These are phyloP conservation scores for Rhizophora apiculata DNA, from an alignment of 345 rosid genomes.

Conservation along the genomic window DNA sequence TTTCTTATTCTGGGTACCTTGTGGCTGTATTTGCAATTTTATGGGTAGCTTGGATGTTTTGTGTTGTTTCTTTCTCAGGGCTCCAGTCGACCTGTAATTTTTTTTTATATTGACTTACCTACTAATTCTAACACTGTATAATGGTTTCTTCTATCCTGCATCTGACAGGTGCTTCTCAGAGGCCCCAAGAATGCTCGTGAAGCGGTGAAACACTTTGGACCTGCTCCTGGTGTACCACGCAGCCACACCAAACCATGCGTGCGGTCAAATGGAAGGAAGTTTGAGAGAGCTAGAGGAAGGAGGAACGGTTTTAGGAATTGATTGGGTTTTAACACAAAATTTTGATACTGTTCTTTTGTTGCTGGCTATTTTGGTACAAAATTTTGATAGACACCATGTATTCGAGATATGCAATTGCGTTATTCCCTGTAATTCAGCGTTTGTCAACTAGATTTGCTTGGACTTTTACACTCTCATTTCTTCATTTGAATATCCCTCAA, in stretches of 20 bases:
- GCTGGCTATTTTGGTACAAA: constrained; percentile 22
- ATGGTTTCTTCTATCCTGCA: not conserved
- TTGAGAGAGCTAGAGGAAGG: constrained; percentile 76
- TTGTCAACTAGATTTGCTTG: constrained; percentile 7
- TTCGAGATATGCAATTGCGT: constrained; percentile 15
- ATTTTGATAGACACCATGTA: constrained; percentile 41
- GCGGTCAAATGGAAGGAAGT: constrained; percentile 75
- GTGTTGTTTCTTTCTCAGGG: not conserved
- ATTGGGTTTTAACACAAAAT: constrained; percentile 20
- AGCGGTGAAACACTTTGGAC: not conserved
- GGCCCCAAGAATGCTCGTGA: not conserved
- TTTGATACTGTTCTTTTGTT: constrained; percentile 25
- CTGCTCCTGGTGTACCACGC: constrained; percentile 74
- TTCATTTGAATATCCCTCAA: not conserved
- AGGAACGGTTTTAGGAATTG: constrained; percentile 79
- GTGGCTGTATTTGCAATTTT: not conserved
- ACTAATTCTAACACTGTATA: not conserved
- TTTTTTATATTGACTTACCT: not conserved
- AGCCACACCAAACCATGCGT: constrained; percentile 79
- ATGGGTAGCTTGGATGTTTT: not conserved
- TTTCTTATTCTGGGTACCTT: not conserved
- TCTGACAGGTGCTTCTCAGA: constrained; percentile 54
- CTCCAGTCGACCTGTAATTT: not conserved
- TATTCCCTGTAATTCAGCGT: constrained; percentile 9
- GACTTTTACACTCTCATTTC: not conserved